Percentiles rank a stretch among this genome's conserved stretches.
Evolutionary conservation across 2,329 filamentous ascomycete genomes (phyloP).

Genomic region (Trichophyton equinum): DNA sequence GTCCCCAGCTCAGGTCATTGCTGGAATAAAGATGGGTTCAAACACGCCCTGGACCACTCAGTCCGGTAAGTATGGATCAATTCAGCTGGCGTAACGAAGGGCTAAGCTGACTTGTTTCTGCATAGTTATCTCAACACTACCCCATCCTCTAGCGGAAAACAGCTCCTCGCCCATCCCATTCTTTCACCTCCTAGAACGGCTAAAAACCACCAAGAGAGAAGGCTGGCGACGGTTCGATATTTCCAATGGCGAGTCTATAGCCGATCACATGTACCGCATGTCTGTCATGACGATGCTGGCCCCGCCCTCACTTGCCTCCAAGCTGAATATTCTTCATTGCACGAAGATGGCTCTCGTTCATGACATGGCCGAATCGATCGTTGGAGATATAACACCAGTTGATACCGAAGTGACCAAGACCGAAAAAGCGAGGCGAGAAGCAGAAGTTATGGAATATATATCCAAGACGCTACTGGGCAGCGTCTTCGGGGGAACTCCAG

Average conservation of each 20-base stretch:
- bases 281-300: slow-evolving; percentile 89
- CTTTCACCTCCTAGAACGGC: slow-evolving; percentile 83
- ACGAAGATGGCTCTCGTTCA: slow-evolving; percentile 93
- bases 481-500: slow-evolving; percentile 59
- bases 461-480: slow-evolving; percentile 58
- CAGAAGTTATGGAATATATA: slow-evolving; percentile 84
- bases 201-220: slow-evolving; percentile 94
- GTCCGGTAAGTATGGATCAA: neutral
- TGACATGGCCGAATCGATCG: slow-evolving; percentile 92
- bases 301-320: slow-evolving; percentile 56
- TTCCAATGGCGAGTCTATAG: slow-evolving; percentile 65
- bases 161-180: slow-evolving; percentile 70
- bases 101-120: neutral
- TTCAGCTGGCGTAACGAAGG: neutral
- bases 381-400: slow-evolving; percentile 92
- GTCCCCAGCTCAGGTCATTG: neutral
- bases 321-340: slow-evolving; percentile 68
- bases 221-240: slow-evolving; percentile 90
- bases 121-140: slow-evolving; percentile 52
- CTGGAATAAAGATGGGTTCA: slow-evolving; percentile 2
- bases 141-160: slow-evolving; percentile 46
- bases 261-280: slow-evolving; percentile 99
- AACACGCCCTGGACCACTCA: slow-evolving; percentile 1
- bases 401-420: slow-evolving; percentile 64
- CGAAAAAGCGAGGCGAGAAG: slow-evolving; percentile 82